A percentile compares a stretch with the other conserved stretches of the same genome.
These are phyloP conservation scores for Sarcodon sp. DNA, from an alignment of 768 basidiomycete species.

Conservation along the genomic window DNA sequence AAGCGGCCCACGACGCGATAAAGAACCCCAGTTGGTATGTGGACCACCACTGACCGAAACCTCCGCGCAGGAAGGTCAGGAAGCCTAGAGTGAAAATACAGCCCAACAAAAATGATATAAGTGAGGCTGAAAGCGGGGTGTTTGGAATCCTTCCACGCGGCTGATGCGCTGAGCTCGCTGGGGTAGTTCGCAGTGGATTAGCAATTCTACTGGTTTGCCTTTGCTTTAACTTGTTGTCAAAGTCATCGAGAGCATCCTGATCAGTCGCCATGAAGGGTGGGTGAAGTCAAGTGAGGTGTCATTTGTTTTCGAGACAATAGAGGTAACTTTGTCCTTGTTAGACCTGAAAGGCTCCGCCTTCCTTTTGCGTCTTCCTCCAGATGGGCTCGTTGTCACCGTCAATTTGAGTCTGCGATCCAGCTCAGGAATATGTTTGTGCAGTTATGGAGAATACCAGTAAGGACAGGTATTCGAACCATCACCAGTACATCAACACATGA, in stretches of 20 bases:
- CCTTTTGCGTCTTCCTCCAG: too few relatives aligned
- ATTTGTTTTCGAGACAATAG: neutral
- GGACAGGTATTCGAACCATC: neutral
- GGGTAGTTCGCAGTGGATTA: constrained; percentile 42
- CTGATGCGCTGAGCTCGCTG: constrained; percentile 18
- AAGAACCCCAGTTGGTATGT: constrained; percentile 78
- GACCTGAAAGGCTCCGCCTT: too few relatives aligned
- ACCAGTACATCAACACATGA: constrained; percentile 17
- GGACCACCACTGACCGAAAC: constrained; percentile 41
- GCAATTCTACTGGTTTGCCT: constrained; percentile 19
- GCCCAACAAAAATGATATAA: constrained; percentile 84
- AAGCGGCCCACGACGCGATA: constrained; percentile 68
- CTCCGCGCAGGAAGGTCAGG: constrained; percentile 34
- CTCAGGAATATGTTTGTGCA: neutral
- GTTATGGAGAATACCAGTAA: neutral
- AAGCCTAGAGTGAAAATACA: constrained; percentile 46
- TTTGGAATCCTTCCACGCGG: constrained; percentile 67
- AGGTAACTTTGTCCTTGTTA: too few relatives aligned
- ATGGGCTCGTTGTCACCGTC: neutral
- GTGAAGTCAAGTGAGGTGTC: neutral
- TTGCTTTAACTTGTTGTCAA: constrained; percentile 32
- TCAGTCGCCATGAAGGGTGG: neutral
- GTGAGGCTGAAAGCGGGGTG: constrained; percentile 68
- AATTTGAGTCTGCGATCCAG: neutral
- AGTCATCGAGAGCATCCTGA: constrained; percentile 9